These are phyloP conservation scores for Claviceps spartinae DNA, from an alignment of 2,329 filamentous ascomycete species.

Conservation along the genomic window DNA sequence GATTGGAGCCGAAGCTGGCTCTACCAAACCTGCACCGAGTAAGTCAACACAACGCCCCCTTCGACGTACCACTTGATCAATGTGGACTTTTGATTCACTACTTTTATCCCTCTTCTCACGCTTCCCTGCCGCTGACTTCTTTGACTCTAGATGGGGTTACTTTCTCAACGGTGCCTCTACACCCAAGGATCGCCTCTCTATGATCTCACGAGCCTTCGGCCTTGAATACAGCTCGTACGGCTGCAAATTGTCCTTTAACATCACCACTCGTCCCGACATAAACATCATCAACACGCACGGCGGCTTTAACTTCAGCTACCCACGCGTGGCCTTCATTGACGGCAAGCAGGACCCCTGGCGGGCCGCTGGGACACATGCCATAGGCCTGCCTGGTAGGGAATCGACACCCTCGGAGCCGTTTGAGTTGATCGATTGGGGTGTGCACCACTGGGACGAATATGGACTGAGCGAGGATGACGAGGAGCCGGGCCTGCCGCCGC, in stretches of 20 bases:
- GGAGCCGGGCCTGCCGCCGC: slow-evolving; percentile 48
- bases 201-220: slow-evolving; percentile 59
- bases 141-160: slow-evolving; percentile 53
- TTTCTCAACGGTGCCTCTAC: slow-evolving; percentile 60
- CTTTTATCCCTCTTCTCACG: background rate
- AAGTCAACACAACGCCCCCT: slow-evolving; percentile 10
- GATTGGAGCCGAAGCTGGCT: slow-evolving; percentile 27
- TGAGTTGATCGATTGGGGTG: slow-evolving; percentile 57
- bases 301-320: slow-evolving; percentile 57
- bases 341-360: slow-evolving; percentile 73
- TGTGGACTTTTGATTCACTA: background rate
- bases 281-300: slow-evolving; percentile 64
- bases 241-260: slow-evolving; percentile 58
- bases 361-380: slow-evolving; percentile 56
- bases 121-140: background rate
- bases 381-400: slow-evolving; percentile 38
- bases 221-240: slow-evolving; percentile 46
- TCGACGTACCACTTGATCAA: background rate
- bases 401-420: slow-evolving; percentile 56
- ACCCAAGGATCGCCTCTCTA: slow-evolving; percentile 47
- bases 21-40: slow-evolving; percentile 44
- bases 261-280: slow-evolving; percentile 48
- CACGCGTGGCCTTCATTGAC: slow-evolving; percentile 62
- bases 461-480: slow-evolving; percentile 34
- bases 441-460: slow-evolving; percentile 74